Conservation (phyloP, 345 rosid species). For the Lepidium aucheri region DNA sequence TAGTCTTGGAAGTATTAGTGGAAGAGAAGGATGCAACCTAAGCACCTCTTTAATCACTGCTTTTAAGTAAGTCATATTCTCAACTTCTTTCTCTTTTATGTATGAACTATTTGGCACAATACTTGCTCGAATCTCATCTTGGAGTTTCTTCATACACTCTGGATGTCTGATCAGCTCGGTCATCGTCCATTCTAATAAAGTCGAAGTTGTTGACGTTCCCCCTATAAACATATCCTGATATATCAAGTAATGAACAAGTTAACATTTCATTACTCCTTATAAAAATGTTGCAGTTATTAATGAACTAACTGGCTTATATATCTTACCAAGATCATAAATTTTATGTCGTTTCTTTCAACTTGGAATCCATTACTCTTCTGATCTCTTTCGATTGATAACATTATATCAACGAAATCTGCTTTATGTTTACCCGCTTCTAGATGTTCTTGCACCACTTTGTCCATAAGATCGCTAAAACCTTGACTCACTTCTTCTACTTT, state of each 20-base stretch:
- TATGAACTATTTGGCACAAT: background rate
- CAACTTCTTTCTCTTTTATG: background rate
- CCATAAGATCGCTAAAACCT: slow-evolving; percentile 19
- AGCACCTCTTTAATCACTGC: slow-evolving; percentile 27
- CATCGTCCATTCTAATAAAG: slow-evolving; percentile 17
- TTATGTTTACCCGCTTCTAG: background rate
- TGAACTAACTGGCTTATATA: background rate
- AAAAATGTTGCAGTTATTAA: no score
- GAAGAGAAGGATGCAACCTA: slow-evolving; percentile 32
- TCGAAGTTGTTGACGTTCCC: slow-evolving; percentile 17
- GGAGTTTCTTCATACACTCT: slow-evolving; percentile 13
- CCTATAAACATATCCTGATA: slow-evolving; percentile 15
- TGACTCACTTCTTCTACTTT: slow-evolving; percentile 8
- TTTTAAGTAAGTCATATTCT: slow-evolving; percentile 1
- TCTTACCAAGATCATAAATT: slow-evolving; percentile 6
- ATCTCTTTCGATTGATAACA: slow-evolving; percentile 1
- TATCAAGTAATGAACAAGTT: background rate
- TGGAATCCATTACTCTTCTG: background rate
- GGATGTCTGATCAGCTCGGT: slow-evolving; percentile 11
- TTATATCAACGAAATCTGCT: background rate
- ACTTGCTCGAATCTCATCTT: slow-evolving; percentile 5
- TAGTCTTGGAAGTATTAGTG: slow-evolving; percentile 11
- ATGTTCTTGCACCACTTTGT: slow-evolving; percentile 18
- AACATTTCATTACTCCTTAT: no score
- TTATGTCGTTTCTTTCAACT: slow-evolving; percentile 2